phyloP scores from a whole-genome alignment of 2,329 filamentous ascomycete species.

The Pseudocercospora fuligena region DNA sequence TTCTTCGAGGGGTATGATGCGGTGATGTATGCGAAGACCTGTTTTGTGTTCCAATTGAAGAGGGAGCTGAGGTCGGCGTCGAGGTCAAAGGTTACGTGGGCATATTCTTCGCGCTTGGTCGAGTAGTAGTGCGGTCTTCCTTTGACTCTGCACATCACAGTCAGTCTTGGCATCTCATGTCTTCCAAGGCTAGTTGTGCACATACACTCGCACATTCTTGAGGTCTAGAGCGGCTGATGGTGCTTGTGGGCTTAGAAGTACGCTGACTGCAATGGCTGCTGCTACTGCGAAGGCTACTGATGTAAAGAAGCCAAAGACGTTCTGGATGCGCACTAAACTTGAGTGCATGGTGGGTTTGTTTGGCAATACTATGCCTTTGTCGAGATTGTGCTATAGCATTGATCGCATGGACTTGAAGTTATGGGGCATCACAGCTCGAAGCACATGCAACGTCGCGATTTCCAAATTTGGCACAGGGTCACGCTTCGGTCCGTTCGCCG shows the following conservation, averaged over 20 bases:
- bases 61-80: constrained; percentile 88
- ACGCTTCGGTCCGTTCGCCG: neutral
- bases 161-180: neutral
- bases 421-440: neutral
- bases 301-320: constrained; percentile 97
- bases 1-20: constrained; percentile 65
- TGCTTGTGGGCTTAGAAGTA: constrained; percentile 70
- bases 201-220: constrained; percentile 84
- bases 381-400: neutral
- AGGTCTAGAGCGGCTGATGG: constrained; percentile 69
- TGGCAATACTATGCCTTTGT: neutral
- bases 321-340: constrained; percentile 80
- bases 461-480: constrained; percentile 1
- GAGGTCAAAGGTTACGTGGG: constrained; percentile 89
- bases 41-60: constrained; percentile 99
- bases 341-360: constrained; percentile 73
- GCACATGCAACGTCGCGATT: neutral
- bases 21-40: constrained; percentile 94
- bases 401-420: neutral
- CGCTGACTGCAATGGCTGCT: constrained; percentile 78
- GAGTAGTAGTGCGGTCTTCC: constrained; percentile 97
- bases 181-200: constrained; percentile 13
- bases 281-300: constrained; percentile 85
- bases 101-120: constrained; percentile 91
- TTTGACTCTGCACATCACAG: constrained; percentile 69